phyloP scores from a whole-genome alignment of 257 asterid genomes.

The Solanum corneliomulleri region DNA sequence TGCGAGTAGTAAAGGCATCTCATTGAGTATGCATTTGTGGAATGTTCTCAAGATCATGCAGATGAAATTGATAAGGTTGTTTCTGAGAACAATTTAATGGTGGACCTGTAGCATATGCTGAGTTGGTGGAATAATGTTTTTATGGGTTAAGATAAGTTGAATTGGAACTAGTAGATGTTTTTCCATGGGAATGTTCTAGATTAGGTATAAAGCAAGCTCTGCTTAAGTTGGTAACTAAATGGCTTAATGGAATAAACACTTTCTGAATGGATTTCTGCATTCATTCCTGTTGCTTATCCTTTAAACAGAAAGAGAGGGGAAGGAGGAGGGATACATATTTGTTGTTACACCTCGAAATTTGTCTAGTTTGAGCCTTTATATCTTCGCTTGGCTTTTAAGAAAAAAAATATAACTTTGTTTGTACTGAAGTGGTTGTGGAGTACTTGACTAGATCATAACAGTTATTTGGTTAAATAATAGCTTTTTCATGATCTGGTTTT shows the following conservation, averaged over 20 bases:
- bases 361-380: background rate
- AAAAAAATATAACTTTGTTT: background rate
- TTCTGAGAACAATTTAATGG: slow-evolving; percentile 19
- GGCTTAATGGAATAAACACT: background rate
- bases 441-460: background rate
- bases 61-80: slow-evolving; percentile 63
- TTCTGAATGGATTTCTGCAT: background rate
- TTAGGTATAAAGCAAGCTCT: background rate
- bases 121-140: background rate
- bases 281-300: background rate
- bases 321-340: background rate
- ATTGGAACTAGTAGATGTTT: background rate
- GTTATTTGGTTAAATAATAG: background rate
- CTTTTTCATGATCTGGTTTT: background rate
- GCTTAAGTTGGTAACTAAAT: background rate
- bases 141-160: background rate
- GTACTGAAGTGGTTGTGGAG: background rate
- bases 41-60: slow-evolving; percentile 46
- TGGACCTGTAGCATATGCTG: background rate
- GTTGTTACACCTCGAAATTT: background rate
- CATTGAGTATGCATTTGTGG: slow-evolving; percentile 79
- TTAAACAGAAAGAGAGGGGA: background rate
- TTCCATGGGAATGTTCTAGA: background rate
- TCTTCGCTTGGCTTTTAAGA: background rate
- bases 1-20: slow-evolving; percentile 74